Evolutionary conservation across 345 rosid species (phyloP).

Genomic region (Citrus sinensis): DVS_A1.0 CM039164.1:4619501-4620000

Average conservation of each 20-base stretch:
- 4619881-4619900: no score
- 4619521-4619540: not conserved
- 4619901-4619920: no score
- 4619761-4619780: not conserved
- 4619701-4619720: not conserved
- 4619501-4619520: not conserved
- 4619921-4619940: no score
- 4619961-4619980: no score
- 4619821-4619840: not conserved
- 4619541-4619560: constrained; percentile 16
- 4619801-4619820: not conserved
- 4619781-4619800: not conserved
- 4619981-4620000: no score
- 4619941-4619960: no score
- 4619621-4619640: not conserved
- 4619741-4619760: not conserved
- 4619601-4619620: not conserved
- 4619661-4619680: not conserved
- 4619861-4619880: no score
- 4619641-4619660: not conserved
- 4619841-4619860: not conserved
- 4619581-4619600: constrained; percentile 29
- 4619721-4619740: not conserved
- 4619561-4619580: constrained; percentile 11
- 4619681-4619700: not conserved